Evolutionary conservation across 1,284 basidiomycete genomes (phyloP), one percentile per base, ranked within the genome.

Genomic region (Agaricales sp.): DNA sequence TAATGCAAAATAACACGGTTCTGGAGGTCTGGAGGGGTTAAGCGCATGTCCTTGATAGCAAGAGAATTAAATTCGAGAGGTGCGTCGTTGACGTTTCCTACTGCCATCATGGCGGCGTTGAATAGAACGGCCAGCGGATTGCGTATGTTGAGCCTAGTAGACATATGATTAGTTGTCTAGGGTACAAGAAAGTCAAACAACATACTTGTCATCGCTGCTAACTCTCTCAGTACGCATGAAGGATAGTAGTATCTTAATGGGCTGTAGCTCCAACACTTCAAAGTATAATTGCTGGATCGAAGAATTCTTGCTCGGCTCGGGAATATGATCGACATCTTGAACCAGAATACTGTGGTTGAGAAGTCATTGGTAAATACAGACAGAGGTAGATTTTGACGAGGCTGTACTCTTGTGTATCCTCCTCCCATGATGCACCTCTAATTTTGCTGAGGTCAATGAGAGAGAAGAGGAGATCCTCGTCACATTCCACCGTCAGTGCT

Each of bases 71-170:
- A 78, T 56, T 91, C 88, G 45, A 99, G 75, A n/a, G 92, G 91
- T 0, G 96, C 94, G 55, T 95, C 92, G 59, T 98, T 98, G 65
- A 99, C 80, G 59, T 99, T 99, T 6, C 96, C 96, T 20, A 99
- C 72, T 0, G 94, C 87, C 94, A 99, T 98, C 0, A 93, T 94
- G 44, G 99, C 69, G 2, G 93, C 93, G 60, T 99, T 97, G 54
- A 99, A 72, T 26, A 95, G 81, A 50, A 97, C 92, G 50, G 94
- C 92, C 55, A 99, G 68, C 1, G 96, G 96, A 61, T 97, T 99
- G 46, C 87, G 80, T 44, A 90, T 82, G 64, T 82, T 89, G 55
- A 87, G 67, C 63, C 85, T 92, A 56, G 14, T 43, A 20, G 16
- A 49, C 54, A 47, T 49, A 43, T 53, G 30, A 52, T 47, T 50